These are phyloP conservation scores for Chalaropsis thielavioides DNA, from an alignment of 2,329 filamentous ascomycete species.

Conservation along the genomic window DNA sequence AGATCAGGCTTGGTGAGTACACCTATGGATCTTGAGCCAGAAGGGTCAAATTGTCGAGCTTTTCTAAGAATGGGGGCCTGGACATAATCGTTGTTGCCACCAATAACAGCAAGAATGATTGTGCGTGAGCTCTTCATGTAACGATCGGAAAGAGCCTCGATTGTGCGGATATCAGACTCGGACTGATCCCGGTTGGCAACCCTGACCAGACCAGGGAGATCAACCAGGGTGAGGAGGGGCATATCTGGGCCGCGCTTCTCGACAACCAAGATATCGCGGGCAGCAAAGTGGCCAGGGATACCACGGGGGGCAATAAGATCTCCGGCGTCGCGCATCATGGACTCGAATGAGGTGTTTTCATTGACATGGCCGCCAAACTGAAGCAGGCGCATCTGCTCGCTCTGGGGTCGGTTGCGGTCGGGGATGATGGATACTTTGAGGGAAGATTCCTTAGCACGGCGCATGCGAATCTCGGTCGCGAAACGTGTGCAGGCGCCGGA, in stretches of 20 bases:
- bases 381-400: slow-evolving; percentile 34
- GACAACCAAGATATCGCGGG: slow-evolving; percentile 40
- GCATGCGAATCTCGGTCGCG: slow-evolving; percentile 44
- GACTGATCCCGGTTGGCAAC: slow-evolving; percentile 40
- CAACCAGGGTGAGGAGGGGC: slow-evolving; percentile 46
- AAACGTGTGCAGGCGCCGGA: slow-evolving; percentile 48
- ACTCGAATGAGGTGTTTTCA: slow-evolving; percentile 33
- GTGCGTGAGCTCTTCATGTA: slow-evolving; percentile 43
- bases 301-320: slow-evolving; percentile 37
- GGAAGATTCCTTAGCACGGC: slow-evolving; percentile 31
- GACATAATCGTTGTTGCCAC: slow-evolving; percentile 41
- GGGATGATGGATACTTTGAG: slow-evolving; percentile 42
- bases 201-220: slow-evolving; percentile 44
- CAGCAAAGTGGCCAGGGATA: slow-evolving; percentile 36
- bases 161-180: slow-evolving; percentile 37
- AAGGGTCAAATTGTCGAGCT: slow-evolving; percentile 36
- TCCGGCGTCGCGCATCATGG: slow-evolving; percentile 37
- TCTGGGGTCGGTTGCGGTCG: slow-evolving; percentile 32
- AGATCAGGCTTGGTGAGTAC: slow-evolving; percentile 40
- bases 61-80: slow-evolving; percentile 38
- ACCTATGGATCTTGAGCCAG: slow-evolving; percentile 35
- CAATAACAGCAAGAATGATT: slow-evolving; percentile 41
- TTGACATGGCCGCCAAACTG: slow-evolving; percentile 36
- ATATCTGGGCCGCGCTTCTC: slow-evolving; percentile 45
- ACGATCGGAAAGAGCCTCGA: slow-evolving; percentile 36